Evolutionary conservation across 1,284 basidiomycete genomes (phyloP).

Genomic region (Cerioporus squamosus): DNA sequence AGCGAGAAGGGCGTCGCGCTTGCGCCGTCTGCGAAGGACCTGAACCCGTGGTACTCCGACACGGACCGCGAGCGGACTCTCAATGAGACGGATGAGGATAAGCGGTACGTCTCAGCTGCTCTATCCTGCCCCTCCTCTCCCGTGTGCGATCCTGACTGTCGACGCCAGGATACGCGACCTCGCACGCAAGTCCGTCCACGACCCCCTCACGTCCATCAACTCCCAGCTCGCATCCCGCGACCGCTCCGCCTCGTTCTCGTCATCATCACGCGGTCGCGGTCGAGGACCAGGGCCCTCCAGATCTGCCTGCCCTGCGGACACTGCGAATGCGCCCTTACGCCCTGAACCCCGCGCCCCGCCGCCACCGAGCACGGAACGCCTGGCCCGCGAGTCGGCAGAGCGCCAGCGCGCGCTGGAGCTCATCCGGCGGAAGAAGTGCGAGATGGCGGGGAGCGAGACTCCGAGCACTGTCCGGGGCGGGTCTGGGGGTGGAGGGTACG

Average conservation of each 20-base stretch:
- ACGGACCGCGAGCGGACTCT: slow-evolving; percentile 23
- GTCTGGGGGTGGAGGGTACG: slow-evolving; percentile 37
- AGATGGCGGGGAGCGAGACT: slow-evolving; percentile 65
- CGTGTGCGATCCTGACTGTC: background rate
- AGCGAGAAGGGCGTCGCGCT: slow-evolving; percentile 72
- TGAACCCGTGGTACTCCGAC: slow-evolving; percentile 78
- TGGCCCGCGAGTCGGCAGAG: slow-evolving; percentile 74
- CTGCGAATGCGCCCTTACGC: too few relatives aligned
- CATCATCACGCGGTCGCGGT: slow-evolving; percentile 11
- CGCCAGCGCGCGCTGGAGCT: slow-evolving; percentile 72
- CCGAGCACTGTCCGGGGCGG: slow-evolving; percentile 69
- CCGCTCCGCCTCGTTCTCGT: slow-evolving; percentile 28
- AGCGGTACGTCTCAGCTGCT: slow-evolving; percentile 29
- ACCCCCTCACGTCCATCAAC: slow-evolving; percentile 78
- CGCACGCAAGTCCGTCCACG: slow-evolving; percentile 62
- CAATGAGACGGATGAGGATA: slow-evolving; percentile 32
- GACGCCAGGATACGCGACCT: slow-evolving; percentile 55
- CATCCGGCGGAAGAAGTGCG: slow-evolving; percentile 63
- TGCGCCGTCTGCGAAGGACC: slow-evolving; percentile 73
- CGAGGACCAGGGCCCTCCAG: background rate
- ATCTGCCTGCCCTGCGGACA: too few relatives aligned
- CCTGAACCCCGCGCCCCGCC: too few relatives aligned
- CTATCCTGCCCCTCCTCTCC: background rate
- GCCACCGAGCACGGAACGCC: slow-evolving; percentile 47
- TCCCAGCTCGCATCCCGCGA: slow-evolving; percentile 55